Base-by-base conservation (phyloP, 2,329 filamentous ascomycete species). In the Colletotrichum tamarilloi region DNA sequence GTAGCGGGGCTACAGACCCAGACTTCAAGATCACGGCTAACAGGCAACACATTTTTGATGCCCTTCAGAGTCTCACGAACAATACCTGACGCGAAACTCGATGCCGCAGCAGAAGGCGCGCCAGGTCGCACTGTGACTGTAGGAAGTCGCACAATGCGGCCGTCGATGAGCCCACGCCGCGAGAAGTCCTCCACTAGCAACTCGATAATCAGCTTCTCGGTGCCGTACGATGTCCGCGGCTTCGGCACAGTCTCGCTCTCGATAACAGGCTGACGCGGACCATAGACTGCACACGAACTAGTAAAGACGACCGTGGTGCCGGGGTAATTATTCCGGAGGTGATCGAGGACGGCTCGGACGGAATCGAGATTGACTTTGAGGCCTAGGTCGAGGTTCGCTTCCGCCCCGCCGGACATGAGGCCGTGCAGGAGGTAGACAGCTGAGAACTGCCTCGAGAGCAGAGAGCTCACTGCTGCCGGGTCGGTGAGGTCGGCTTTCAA, bases 131-230 rank as follows among this genome's bases (percentile, higher is more conserved):
- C 89, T 0, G 89, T 88, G 19, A 92, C 87, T 0, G 90, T 92
- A 0, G 90, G 90, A 16, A 92, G 85, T 0, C 90, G 86, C 19
- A 91, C 84, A 5, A 85, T 85, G n/a, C 90, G 84, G 0, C 88
- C 91, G 62, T 90, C 87, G 58, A 92, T 85, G 46, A 90, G 84
- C 0, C 88, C 87, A 6, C 89, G 76, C 0, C 91, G 83, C 4
- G 82, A 82, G 65, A 77, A 80, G 56, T 91, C 89, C 76, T 90
- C 90, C 72, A 91, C 80, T 3, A 90, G 80, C 1, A 85, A 85
- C 79, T 92, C 91, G 67, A 89, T 86, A 75, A 92, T 89, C 60
- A 92, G 82, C 78, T 92, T 92, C 78, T 91, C 86, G 0, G 87
- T 87, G 4, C 91, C 91, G 75, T 92, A 92, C 11, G 86, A 88